Percentiles rank a stretch among this genome's conserved stretches.
Conservation (phyloP, 441 rosid species). For the Lepidium campestre region DNA sequence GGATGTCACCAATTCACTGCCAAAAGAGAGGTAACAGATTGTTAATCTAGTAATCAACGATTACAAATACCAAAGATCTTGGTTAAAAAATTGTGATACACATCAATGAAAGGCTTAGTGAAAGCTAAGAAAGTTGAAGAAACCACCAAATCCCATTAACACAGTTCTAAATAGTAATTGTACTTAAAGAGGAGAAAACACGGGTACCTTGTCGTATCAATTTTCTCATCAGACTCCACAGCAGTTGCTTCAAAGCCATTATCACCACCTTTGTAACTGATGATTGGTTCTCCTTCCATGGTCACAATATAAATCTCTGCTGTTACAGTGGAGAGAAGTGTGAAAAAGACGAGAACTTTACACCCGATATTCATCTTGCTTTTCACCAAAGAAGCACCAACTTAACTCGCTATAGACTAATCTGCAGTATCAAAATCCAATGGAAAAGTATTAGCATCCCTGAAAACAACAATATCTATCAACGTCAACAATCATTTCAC, state of each 20-base stretch:
- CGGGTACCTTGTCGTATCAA: conserved; percentile 62
- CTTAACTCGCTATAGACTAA: not conserved
- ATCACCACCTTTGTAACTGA: conserved; percentile 81
- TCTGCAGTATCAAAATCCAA: conserved; percentile 13
- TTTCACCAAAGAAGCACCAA: conserved; percentile 24
- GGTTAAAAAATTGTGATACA: not conserved
- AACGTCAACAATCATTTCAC: not conserved
- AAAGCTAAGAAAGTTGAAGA: not conserved
- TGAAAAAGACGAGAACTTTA: conserved; percentile 28
- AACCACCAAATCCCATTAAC: not conserved
- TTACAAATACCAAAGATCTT: not conserved
- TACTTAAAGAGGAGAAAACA: not conserved
- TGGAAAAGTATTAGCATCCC: not conserved
- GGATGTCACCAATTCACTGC: conserved; percentile 76
- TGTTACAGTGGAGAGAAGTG: conserved; percentile 35
- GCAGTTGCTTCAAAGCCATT: conserved; percentile 91
- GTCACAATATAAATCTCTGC: conserved; percentile 84
- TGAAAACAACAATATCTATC: not conserved
- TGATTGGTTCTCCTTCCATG: conserved; percentile 87
- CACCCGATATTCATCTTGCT: conserved; percentile 37
- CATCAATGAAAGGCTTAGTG: not conserved
- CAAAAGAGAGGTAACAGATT: conserved; percentile 1
- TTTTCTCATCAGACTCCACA: conserved; percentile 71
- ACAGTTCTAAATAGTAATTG: no score
- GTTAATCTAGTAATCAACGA: not conserved